Evolutionary conservation across 2,329 filamentous ascomycete species (phyloP), one percentile per base, ranked within the genome.

Genomic region (Colletotrichum musae): DNA sequence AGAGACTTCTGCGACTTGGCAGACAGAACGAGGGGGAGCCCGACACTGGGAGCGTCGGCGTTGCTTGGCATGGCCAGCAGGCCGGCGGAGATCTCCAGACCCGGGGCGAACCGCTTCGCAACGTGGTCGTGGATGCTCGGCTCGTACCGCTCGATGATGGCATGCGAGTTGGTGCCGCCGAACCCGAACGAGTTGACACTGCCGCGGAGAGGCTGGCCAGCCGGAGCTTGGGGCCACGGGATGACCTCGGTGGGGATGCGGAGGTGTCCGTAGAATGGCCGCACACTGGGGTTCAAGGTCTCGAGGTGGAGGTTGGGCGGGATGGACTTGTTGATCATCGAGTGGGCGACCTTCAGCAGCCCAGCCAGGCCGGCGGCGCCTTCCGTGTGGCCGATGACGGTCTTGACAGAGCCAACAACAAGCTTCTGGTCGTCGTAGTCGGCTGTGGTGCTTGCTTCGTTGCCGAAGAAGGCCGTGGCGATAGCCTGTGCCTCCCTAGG

Each of bases 391-490:
- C 73, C 74, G 36, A 75, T 62, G 32, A 71, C 71, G 6, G 72
- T 61, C 64, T 76, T 75, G 57, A 75, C 47, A 2, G 72, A 72
- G 12, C 76, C 77, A 15, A 79, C 76, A 51, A 24, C 75, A 72
- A 18, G 77, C 47, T 61, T 76, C 26, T 70, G 53, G 0, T 75
- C 53, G 26, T 45, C 56, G 28, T 64, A 36, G 12, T 64, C 63
- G 15, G 71, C 73, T 9, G 71, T 16, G n/a, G 73, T 73, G 68
- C 43, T 77, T 58, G 9, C 73, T 73, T 4, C 71, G 36, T 4
- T 73, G 56, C 73, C 75, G 64, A 83, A 82, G 1, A 79, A 74
- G 1, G 68, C 68, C 18, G 68, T 70, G 16, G 63, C 39, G 62
- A 70, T 74, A 5, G 77, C 75, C 41, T 72, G 61, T 1, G 75